phyloP scores from a whole-genome alignment of 169 alveolate species.

The Plasmodium vinckei region DNA sequence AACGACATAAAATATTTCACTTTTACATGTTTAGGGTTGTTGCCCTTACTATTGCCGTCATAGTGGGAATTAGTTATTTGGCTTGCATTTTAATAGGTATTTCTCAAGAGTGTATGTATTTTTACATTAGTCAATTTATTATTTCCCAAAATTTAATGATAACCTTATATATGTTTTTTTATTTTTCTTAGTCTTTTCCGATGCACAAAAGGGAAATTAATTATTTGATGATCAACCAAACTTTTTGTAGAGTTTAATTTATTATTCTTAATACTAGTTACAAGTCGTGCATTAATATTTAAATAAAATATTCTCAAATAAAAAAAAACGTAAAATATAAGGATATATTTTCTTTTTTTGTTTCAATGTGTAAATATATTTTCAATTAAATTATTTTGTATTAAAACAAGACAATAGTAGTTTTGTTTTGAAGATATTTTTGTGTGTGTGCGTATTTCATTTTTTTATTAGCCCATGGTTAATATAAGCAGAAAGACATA shows the following conservation, averaged over 20 bases:
- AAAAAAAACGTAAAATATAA: background rate
- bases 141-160: background rate
- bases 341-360: background rate
- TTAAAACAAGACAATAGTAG: no score
- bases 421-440: no score
- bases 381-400: no score
- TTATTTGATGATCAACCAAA: constrained; percentile 1
- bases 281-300: constrained; percentile 1
- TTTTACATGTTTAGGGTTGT: constrained; percentile 52
- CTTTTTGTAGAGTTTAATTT: background rate
- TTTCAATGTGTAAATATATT: background rate
- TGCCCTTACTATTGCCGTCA: constrained; percentile 63
- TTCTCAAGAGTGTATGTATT: constrained; percentile 1
- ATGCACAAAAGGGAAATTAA: constrained; percentile 53
- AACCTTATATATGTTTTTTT: background rate
- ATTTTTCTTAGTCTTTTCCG: constrained; percentile 52
- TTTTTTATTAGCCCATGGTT: no score
- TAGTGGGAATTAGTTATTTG: constrained; percentile 47
- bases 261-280: constrained; percentile 2
- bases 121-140: background rate
- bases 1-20: background rate
- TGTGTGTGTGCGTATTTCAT: no score
- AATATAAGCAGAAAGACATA: no score
- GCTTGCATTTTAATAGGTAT: constrained; percentile 71
- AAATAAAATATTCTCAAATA: background rate